phyloP scores from a whole-genome alignment of 2,329 filamentous ascomycete genomes.

The Stagonosporopsis cucurbitacearum region DNA sequence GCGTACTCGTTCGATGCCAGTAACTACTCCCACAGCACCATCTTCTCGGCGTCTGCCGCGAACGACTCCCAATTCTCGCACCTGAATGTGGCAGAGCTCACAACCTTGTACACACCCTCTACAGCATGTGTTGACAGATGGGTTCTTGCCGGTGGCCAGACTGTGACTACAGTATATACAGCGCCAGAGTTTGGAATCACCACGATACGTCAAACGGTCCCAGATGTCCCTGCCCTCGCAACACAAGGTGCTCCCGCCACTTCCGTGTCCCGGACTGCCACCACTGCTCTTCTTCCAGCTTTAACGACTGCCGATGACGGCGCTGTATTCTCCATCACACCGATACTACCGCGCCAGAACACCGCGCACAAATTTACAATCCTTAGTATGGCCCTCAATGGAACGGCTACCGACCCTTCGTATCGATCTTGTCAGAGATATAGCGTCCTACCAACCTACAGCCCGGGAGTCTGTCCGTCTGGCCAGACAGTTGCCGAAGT shows the following conservation, averaged over 20 bases:
- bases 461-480: neutral
- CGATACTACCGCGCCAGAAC: neutral
- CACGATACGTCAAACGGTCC: no score
- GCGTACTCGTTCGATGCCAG: neutral
- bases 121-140: neutral
- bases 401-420: neutral
- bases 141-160: neutral
- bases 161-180: neutral
- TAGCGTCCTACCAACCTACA: neutral
- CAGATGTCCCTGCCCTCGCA: no score
- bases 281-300: no score
- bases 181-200: no score
- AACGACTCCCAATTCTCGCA: neutral
- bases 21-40: neutral
- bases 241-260: neutral
- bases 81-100: neutral
- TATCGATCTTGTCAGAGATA: neutral
- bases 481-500: neutral
- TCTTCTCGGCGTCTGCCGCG: neutral
- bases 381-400: neutral
- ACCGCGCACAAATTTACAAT: neutral
- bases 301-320: no score
- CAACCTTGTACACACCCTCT: neutral
- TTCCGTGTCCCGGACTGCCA: neutral
- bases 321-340: no score